Evolutionary conservation across 768 basidiomycete genomes (phyloP).

Genomic region (Boletus sensibilis): DNA sequence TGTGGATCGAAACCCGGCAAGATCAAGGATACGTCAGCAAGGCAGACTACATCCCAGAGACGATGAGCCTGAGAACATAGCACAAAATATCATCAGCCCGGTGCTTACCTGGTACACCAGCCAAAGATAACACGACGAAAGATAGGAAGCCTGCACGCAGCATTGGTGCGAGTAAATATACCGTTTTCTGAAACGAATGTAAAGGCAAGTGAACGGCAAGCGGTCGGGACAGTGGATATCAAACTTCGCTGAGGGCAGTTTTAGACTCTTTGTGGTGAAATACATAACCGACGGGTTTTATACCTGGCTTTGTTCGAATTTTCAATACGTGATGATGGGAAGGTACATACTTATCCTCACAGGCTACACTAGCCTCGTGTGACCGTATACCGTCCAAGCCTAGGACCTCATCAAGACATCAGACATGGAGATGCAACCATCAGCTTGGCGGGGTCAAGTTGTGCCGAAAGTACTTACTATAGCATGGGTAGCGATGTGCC

Average conservation of each 20-base stretch:
- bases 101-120: not conserved
- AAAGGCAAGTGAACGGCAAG: not conserved
- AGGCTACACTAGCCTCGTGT: not conserved
- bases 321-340: not conserved
- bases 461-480: too few species aligned
- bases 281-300: not conserved
- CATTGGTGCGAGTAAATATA: not conserved
- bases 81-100: not conserved
- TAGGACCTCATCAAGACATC: not conserved
- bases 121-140: constrained; percentile 9
- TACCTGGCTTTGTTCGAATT: not conserved
- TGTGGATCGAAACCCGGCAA: constrained; percentile 47
- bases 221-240: not conserved
- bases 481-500: too few species aligned
- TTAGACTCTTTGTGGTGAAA: not conserved
- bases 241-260: not conserved
- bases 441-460: too few species aligned
- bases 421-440: not conserved
- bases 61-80: not conserved
- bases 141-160: not conserved
- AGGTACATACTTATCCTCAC: not conserved
- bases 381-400: not conserved
- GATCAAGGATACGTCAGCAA: constrained; percentile 36
- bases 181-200: not conserved
- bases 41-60: constrained; percentile 2